Evolutionary conservation across 2,329 filamentous ascomycete genomes (phyloP).

Genomic region (Phyllosticta capitalensis): DNA sequence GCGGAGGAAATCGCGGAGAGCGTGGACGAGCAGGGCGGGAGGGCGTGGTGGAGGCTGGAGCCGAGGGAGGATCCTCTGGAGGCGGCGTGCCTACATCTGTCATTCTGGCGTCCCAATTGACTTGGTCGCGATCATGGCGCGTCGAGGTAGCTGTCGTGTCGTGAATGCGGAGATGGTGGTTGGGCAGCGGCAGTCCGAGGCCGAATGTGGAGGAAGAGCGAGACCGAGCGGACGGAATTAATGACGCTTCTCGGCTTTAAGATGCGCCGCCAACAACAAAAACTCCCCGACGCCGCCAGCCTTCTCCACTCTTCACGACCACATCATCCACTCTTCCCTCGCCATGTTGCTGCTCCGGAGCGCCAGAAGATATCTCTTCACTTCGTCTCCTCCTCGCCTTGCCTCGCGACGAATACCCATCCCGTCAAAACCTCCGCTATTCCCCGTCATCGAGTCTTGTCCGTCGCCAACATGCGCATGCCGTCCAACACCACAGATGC

Average conservation of each 20-base stretch:
- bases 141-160: background rate
- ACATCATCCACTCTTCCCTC: background rate
- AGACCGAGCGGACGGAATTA: background rate
- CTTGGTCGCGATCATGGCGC: background rate
- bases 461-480: constrained; percentile 70
- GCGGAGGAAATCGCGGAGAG: constrained; percentile 47
- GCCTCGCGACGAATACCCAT: constrained; percentile 9
- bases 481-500: constrained; percentile 46
- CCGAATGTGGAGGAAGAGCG: background rate
- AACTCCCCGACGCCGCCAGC: background rate
- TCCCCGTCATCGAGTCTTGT: constrained; percentile 48
- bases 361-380: constrained; percentile 4
- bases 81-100: background rate
- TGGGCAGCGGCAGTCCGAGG: background rate
- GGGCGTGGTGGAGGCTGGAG: constrained; percentile 12
- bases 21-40: constrained; percentile 25
- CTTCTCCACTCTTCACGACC: background rate
- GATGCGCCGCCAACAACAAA: background rate
- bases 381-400: constrained; percentile 2
- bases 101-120: background rate
- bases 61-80: background rate
- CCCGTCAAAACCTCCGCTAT: constrained; percentile 17
- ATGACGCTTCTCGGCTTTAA: background rate
- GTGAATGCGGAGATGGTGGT: background rate
- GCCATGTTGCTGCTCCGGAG: constrained; percentile 4